Base-by-base conservation (phyloP, 192 early-diverging fungal species). In the Coemansia sp. region DNA sequence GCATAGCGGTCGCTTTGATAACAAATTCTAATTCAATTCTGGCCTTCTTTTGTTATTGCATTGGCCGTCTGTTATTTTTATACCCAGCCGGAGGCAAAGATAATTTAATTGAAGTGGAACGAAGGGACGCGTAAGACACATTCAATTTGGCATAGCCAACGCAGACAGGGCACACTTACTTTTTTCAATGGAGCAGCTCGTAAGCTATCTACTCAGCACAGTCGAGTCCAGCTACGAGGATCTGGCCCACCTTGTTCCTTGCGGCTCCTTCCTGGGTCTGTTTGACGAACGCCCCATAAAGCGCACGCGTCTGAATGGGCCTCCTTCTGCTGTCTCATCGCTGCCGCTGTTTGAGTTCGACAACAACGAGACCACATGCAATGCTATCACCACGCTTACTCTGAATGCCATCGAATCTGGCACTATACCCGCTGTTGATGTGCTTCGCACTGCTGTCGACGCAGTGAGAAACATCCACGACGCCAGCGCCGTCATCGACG, bases 241-340 rank as follows among this genome's bases (percentile, higher is more conserved):
- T 64, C 71, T 81, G 48, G 73, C 70, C 26, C 74, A 75, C 56
- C 52, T 81, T 53, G 73, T 81, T n/a, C 79, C 79, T 5, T 81
- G 79, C 41, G 79, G 79, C 23, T 81, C 79, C 64, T 81, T 81
- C 23, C 57, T 81, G 39, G 79, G 79, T 9, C 67, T 81, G 56
- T 81, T 81, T 58, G 80, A 83, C 65, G 80, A 83, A 50, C 75
- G 80, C 11, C 80, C 80, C 9, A 71, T 74, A 42, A 83, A 83
- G 65, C 75, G 80, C 44, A 69, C 56, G 42, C 68, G 72, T n/a
- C 44, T 64, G 3, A 56, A 53, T 58, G 60, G 54, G 3, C 21
- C 18, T 39, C 26, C n/a, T 12, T 18, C 16, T 11, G 39, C 64
- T 6, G 47, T 45, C 4, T 40, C 42, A 10, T 47, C 61, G 61